Base-by-base conservation (phyloP, 768 basidiomycete species). In the Panellus pusillus region DNA sequence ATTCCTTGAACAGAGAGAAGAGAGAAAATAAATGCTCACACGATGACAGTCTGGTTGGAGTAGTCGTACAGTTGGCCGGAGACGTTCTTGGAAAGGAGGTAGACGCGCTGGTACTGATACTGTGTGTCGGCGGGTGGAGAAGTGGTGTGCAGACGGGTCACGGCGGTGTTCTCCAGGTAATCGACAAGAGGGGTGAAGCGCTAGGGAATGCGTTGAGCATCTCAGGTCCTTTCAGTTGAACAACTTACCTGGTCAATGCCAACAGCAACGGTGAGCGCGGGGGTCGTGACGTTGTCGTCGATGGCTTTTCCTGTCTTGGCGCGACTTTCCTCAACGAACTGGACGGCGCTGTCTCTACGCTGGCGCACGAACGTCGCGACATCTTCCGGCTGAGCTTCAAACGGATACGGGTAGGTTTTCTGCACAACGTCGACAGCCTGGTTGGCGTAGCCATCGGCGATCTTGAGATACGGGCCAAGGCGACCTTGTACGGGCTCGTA, bases 71-170 rank as follows among this genome's bases (percentile, higher is more conserved):
- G 63, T 62, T 86, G 80, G 60, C 83, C 82, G 55, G 76, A 78
- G 55, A 90, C 73, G 38, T 81, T 80, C 61, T 76, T 79, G 29
- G 88, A 86, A 46, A 93, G 79, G 35, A 76, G 74, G 56, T 81
- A 74, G 42, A 80, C 88, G 43, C 90, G 88, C 66, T 89, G 87
- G 63, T 89, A 89, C 70, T 92, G 91, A 61, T 82, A 89, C 66
- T 87, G 80, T 41, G 78, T 72, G 59, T 84, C 79, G 11, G 77
- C 73, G 11, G 79, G 71, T 6, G 73, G 72, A 28, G 80, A 72
- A 7, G 75, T 71, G 42, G 69, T 73, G 66, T 80, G 79, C 49
- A 79, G 67, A 17, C 70, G 73, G 19, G 69, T 66, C 44, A 86
- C 78, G 11, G 82, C 80, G 18, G 72, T 74, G 42, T 11, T 57